These are phyloP conservation scores for Hypoxylon sp. DNA, from an alignment of 2,329 filamentous ascomycete genomes.

Conservation along the genomic window DNA sequence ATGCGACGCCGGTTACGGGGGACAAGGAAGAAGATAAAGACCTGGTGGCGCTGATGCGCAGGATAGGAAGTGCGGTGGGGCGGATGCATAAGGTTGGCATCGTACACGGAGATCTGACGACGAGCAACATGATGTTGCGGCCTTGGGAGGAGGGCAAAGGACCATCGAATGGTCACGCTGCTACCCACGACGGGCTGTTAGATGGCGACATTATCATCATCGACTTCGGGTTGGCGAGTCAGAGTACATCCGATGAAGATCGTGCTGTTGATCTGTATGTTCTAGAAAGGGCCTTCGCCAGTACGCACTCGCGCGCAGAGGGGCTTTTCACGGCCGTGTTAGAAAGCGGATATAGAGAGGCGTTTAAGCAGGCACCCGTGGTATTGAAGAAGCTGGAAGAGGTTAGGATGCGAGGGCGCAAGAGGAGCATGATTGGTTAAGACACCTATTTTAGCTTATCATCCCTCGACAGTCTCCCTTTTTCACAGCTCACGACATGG, in stretches of 20 bases:
- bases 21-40: constrained; percentile 60
- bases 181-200: constrained; percentile 50
- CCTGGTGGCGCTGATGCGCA: constrained; percentile 72
- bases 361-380: constrained; percentile 78
- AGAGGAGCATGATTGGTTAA: constrained; percentile 96
- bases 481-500: background rate
- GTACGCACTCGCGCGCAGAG: constrained; percentile 90
- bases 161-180: constrained; percentile 27
- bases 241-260: constrained; percentile 88
- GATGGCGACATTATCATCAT: constrained; percentile 88
- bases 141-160: constrained; percentile 50
- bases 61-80: constrained; percentile 78
- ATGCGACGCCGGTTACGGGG: constrained; percentile 37
- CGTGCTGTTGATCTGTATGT: constrained; percentile 97
- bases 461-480: constrained; percentile 7
- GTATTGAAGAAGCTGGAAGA: constrained; percentile 89
- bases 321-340: constrained; percentile 79
- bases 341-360: constrained; percentile 73
- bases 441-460: constrained; percentile 7
- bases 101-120: constrained; percentile 95
- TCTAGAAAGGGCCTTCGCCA: constrained; percentile 91
- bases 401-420: constrained; percentile 91
- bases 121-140: constrained; percentile 92
- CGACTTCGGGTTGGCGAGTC: constrained; percentile 90
- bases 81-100: constrained; percentile 85